Evolutionary conservation across 2,329 filamentous ascomycete species (phyloP), one percentile per base, ranked within the genome.

Genomic region (Didymella keratinophila): DNA sequence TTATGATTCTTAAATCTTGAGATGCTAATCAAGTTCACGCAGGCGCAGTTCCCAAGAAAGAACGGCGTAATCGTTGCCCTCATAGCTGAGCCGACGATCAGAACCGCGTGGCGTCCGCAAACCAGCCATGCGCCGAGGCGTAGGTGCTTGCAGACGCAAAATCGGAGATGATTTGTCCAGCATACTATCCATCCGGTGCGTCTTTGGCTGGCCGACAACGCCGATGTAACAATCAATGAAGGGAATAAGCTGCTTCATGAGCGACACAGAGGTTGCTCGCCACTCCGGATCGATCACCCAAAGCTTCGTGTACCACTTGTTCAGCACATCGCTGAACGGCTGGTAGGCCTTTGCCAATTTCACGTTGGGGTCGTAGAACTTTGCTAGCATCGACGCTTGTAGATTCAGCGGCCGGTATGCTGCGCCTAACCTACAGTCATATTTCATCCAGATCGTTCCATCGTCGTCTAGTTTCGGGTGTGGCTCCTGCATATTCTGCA

Each of bases 241-340:
- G 4, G 48, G 48, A 3, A 57, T n/a, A 7, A 52, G 10, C n/a
- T 47, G 16, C 36, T n/a, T 32, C 12, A 21, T 16, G 16, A 57
- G 27, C 21, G 16, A 23, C 7, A 18, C 25, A 23, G 43, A 25
- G 12, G 48, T 57, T 9, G 32, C 36, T 1, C 54, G 54, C 14
- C 10, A n/a, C 9, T 27, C 7, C 12, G 16, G 12, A 47, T 27
- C n/a, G 3, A 10, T 6, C 1, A 37, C 27, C n/a, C 44, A 57
- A 16, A 52, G 21, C n/a, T 28, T 47, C 8, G 16, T 18, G 37
- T 57, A 57, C 48, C 36, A 52, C 3, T 4, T 6, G 9, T 47
- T 27, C 14, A 57, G 42, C 11, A 25, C 23, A 34, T 45, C 34
- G 16, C 54, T 52, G 18, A 56, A 56, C 23, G 50, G 42, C 18